Percentiles rank a stretch among this genome's conserved stretches.
These are phyloP conservation scores for Fusarium xyrophilum DNA, from an alignment of 2,329 filamentous ascomycete species.

Conservation along the genomic window DNA sequence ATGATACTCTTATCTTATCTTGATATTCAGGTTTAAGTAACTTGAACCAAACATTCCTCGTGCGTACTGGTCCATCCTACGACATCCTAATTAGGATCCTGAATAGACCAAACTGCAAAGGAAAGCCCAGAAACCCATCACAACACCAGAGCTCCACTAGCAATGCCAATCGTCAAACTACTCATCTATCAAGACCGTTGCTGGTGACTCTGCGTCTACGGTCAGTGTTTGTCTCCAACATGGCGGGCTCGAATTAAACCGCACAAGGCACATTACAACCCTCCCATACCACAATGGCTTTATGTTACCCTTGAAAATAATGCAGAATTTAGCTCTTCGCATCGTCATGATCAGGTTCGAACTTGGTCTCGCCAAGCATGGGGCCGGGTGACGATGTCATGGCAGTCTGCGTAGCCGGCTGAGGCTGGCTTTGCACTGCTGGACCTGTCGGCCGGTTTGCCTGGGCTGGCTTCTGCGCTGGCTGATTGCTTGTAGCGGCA, in stretches of 20 bases:
- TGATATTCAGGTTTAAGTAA: constrained; percentile 13
- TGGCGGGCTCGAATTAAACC: constrained; percentile 3
- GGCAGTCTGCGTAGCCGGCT: constrained; percentile 61
- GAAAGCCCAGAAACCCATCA: constrained; percentile 16
- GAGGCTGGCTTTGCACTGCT: constrained; percentile 64
- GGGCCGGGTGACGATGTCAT: constrained; percentile 62
- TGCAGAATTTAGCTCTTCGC: constrained; percentile 40
- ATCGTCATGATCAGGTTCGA: constrained; percentile 68
- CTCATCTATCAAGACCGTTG: constrained; percentile 28
- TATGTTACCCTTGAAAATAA: background rate
- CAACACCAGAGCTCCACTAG: constrained; percentile 33
- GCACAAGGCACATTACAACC: constrained; percentile 27
- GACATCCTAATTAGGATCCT: background rate
- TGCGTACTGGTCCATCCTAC: constrained; percentile 1
- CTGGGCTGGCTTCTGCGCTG: constrained; percentile 40
- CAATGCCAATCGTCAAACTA: constrained; percentile 15
- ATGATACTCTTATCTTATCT: background rate
- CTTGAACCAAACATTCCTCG: constrained; percentile 7
- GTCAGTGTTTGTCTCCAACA: constrained; percentile 3
- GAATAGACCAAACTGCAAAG: constrained; percentile 2
- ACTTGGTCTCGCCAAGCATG: constrained; percentile 73
- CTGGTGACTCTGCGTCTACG: constrained; percentile 5
- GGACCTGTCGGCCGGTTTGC: constrained; percentile 57
- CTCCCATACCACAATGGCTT: background rate
- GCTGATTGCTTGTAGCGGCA: constrained; percentile 70